Evolutionary conservation across 2,329 filamentous ascomycete genomes (phyloP).

Genomic region (Nothomitra cinnamomea): DNA sequence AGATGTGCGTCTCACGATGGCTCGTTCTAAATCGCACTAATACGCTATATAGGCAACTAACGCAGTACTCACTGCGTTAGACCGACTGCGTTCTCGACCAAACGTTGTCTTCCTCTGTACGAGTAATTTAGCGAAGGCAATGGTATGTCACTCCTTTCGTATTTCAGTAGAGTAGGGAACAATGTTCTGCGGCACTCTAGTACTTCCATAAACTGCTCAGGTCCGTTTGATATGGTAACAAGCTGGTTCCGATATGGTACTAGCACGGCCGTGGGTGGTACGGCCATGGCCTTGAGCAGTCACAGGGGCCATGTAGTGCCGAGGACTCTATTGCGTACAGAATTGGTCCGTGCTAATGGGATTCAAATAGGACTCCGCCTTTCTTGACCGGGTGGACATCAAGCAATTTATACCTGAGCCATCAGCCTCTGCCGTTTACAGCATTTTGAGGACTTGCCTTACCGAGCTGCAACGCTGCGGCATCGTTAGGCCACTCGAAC

Average conservation of each 20-base stretch:
- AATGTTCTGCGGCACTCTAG: too few species aligned
- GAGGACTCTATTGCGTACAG: too few species aligned
- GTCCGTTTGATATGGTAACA: too few species aligned
- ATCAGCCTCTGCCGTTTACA: slow-evolving; percentile 25
- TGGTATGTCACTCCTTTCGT: slow-evolving; percentile 16
- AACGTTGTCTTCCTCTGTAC: slow-evolving; percentile 34
- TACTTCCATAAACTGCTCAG: too few species aligned
- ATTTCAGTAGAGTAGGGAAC: slow-evolving; percentile 6
- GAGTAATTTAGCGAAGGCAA: slow-evolving; percentile 28
- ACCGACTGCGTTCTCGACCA: slow-evolving; percentile 23
- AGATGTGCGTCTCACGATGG: neutral
- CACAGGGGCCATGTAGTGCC: too few species aligned
- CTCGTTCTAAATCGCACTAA: neutral
- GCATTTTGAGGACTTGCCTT: slow-evolving; percentile 30
- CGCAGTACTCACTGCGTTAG: slow-evolving; percentile 30
- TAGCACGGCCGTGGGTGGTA: too few species aligned
- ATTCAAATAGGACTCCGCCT: slow-evolving; percentile 24
- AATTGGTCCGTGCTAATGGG: neutral
- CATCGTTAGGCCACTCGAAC: slow-evolving; percentile 17
- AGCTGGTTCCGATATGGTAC: too few species aligned
- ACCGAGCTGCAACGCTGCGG: slow-evolving; percentile 26
- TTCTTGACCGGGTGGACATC: slow-evolving; percentile 31
- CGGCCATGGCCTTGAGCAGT: neutral
- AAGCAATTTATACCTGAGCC: slow-evolving; percentile 27
- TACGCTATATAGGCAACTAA: slow-evolving; percentile 25